Evolutionary conservation across 1,284 basidiomycete genomes (phyloP).

Genomic region (Meira miltonrushii): DNA sequence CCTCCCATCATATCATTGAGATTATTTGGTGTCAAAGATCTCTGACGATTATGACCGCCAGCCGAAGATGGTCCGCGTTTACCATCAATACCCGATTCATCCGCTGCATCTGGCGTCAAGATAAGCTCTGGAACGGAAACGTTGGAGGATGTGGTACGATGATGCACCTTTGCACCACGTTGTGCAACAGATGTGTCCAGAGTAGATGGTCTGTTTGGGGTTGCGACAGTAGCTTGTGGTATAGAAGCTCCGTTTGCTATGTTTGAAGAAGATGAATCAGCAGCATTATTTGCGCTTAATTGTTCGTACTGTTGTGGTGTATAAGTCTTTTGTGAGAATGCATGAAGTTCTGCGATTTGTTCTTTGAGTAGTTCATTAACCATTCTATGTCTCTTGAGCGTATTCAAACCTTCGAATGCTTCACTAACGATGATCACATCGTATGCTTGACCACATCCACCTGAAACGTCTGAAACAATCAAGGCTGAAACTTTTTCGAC

Average conservation of each 20-base stretch:
- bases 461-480: constrained; percentile 50
- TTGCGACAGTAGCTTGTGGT: constrained; percentile 12
- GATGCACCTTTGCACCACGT: constrained; percentile 19
- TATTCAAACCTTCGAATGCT: constrained; percentile 45
- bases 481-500: constrained; percentile 38
- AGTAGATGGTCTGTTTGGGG: constrained; percentile 6
- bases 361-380: constrained; percentile 55
- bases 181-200: constrained; percentile 6
- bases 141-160: constrained; percentile 32
- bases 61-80: constrained; percentile 19
- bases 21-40: too few species aligned
- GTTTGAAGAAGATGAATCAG: not conserved
- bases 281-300: not conserved
- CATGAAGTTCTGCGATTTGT: constrained; percentile 55
- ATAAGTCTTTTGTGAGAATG: constrained; percentile 54
- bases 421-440: constrained; percentile 50
- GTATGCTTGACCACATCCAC: constrained; percentile 51
- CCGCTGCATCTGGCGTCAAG: constrained; percentile 42
- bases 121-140: constrained; percentile 47
- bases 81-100: constrained; percentile 5
- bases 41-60: constrained; percentile 3
- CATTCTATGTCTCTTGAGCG: constrained; percentile 47
- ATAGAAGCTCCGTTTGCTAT: constrained; percentile 4
- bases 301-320: constrained; percentile 22
- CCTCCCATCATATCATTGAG: too few species aligned